Base-by-base conservation (phyloP, 2,329 filamentous ascomycete genomes). In the Myriosclerotinia curreyana region DNA sequence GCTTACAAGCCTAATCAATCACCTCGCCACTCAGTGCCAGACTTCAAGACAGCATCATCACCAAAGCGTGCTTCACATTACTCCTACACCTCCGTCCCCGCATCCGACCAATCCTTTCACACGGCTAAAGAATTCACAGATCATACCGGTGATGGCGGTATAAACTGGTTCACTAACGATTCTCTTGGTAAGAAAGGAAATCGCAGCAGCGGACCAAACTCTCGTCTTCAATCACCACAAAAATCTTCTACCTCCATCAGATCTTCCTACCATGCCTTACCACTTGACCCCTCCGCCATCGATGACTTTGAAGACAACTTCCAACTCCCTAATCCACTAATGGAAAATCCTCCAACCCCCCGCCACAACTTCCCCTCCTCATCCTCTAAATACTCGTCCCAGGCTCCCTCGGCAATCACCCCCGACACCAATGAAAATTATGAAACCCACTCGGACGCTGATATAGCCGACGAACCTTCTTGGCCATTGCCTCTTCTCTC, bases 71-170 rank as follows among this genome's bases (percentile, higher is more conserved):
- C 77, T 25, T 79, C 79, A 17, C 85, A 85, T 71, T 73, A 76
- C 25, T 80, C 79, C 14, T 86, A 86, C 71, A 73, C 76, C 3
- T 81, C 82, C 67, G 71, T 86, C 11, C 77, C 83, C 1, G 74
- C 70, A 15, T 70, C 68, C 40, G 64, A 69, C 12, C 65, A 67
- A 22, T 68, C 72, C 17, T 66, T 70, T 2, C 59, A 61, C 38
- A 46, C 54, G 28, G 52, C 50, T 46, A 58, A 60, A 40, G 65
- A 66, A 15, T 50, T 31, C 12, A 22, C 11, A 14, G 22, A 22
- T 25, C 28, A 48, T 2, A 9, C 5, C 5, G 40, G 25, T 14
- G 25, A 62, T 1, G 22, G 22, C 12, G n/a, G 40, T 12, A 55
- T 60, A 58, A 64, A 68, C 50, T 75, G 73, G 73, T 74, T 69